Conservation (phyloP, 148 eudicot species). For the Silene latifolia region DNA sequence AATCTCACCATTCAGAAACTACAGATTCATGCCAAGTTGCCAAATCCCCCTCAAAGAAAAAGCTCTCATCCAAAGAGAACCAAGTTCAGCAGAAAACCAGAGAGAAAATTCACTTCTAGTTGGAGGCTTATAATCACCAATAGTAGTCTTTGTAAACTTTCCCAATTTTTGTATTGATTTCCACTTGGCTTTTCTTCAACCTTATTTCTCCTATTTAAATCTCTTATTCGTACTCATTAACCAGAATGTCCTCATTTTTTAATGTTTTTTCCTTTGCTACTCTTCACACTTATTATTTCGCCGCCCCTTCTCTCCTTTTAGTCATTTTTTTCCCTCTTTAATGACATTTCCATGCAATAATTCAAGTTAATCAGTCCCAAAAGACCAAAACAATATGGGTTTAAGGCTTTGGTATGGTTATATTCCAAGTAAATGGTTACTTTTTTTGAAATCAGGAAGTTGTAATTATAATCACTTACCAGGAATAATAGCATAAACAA, state of each 20-base stretch:
- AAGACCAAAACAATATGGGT: too few relatives aligned
- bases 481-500: conserved; percentile 74
- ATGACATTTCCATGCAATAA: too few relatives aligned
- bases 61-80: background rate
- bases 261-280: background rate
- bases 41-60: background rate
- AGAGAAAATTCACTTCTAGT: background rate
- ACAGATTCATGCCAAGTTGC: background rate
- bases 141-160: background rate
- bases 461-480: conserved; percentile 48
- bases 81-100: background rate
- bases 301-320: too few relatives aligned
- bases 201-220: background rate
- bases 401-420: too few relatives aligned
- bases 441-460: too few relatives aligned
- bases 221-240: background rate
- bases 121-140: background rate
- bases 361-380: too few relatives aligned
- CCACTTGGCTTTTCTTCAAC: background rate
- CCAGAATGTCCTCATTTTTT: background rate
- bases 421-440: too few relatives aligned
- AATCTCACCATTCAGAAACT: background rate
- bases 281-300: too few relatives aligned
- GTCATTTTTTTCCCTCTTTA: too few relatives aligned
- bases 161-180: background rate